A percentile compares a stretch with the other conserved stretches of the same genome.
phyloP scores from a whole-genome alignment of 2,329 filamentous ascomycete species.

The Aspergillus carbonarius region DNA sequence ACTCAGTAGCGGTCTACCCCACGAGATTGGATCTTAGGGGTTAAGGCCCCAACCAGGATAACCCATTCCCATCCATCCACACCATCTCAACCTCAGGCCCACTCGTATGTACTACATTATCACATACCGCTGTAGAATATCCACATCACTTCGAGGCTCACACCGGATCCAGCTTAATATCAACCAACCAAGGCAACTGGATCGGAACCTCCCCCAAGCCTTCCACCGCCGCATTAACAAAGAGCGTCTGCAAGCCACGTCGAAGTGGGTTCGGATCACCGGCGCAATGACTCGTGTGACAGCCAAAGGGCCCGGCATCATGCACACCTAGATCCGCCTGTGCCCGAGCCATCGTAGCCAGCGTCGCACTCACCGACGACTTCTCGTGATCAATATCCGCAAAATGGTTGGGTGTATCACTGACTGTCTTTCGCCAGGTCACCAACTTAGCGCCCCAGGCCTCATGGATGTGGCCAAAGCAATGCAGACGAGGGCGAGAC shows the following conservation, averaged over 20 bases:
- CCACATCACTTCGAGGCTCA: background rate
- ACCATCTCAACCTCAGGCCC: background rate
- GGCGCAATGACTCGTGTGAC: background rate
- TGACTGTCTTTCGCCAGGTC: slow-evolving; percentile 46
- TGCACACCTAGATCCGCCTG: background rate
- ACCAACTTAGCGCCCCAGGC: slow-evolving; percentile 58
- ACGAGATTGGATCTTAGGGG: too few relatives aligned
- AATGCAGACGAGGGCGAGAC: slow-evolving; percentile 37
- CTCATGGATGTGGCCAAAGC: slow-evolving; percentile 48
- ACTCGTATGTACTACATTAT: background rate
- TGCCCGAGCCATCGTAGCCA: background rate
- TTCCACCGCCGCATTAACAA: slow-evolving; percentile 61
- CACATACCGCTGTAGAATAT: background rate
- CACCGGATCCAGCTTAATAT: background rate
- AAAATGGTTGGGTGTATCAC: slow-evolving; percentile 45
- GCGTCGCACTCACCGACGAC: background rate
- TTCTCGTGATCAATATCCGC: slow-evolving; percentile 46
- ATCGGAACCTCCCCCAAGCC: slow-evolving; percentile 27
- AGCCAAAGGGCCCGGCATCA: too few relatives aligned
- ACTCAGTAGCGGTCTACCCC: background rate
- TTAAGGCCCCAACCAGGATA: too few relatives aligned
- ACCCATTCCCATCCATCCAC: background rate
- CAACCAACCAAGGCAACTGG: slow-evolving; percentile 40
- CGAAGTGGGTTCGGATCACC: slow-evolving; percentile 22
- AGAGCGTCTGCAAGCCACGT: slow-evolving; percentile 53